These are phyloP conservation scores for Xerocomus amazonicus DNA, from an alignment of 1,284 basidiomycete genomes.

Conservation along the genomic window DNA sequence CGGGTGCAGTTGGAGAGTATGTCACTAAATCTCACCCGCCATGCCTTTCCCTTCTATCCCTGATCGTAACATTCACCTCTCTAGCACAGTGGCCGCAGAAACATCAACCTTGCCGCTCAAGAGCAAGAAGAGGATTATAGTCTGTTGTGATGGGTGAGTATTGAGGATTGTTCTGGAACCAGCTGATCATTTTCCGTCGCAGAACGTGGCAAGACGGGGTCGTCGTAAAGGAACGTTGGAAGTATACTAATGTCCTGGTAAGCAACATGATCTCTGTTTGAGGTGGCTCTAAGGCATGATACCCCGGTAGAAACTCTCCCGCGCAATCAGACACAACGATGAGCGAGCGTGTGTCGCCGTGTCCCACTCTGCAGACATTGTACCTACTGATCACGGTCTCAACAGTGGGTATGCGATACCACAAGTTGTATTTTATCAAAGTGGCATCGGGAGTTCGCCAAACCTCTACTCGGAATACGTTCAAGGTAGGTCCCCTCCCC, in stretches of 20 bases:
- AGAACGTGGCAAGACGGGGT: constrained; percentile 45
- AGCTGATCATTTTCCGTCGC: not conserved
- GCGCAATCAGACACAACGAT: constrained; percentile 54
- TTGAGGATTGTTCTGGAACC: not conserved
- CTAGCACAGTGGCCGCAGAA: not conserved
- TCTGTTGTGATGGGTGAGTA: constrained; percentile 69
- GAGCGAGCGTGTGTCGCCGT: constrained; percentile 39
- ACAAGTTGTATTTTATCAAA: constrained; percentile 69
- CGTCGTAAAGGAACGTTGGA: constrained; percentile 44
- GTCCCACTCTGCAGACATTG: too few species aligned
- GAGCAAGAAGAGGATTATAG: constrained; percentile 54
- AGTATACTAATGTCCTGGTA: constrained; percentile 63
- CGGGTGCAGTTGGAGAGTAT: not conserved
- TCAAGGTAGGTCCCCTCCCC: constrained; percentile 36
- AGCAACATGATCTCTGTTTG: constrained; percentile 15
- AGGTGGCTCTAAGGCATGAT: too few species aligned
- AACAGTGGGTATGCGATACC: constrained; percentile 45
- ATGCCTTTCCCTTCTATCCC: constrained; percentile 15
- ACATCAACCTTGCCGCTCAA: constrained; percentile 6
- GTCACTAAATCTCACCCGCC: not conserved
- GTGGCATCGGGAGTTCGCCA: constrained; percentile 62
- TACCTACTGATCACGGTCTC: not conserved
- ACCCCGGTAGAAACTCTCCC: constrained; percentile 33
- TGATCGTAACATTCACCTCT: not conserved
- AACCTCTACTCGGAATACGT: constrained; percentile 54